A percentile compares a stretch with the other conserved stretches of the same genome.
Conservation (phyloP, 345 rosid species). For the Hibiscus mutabilis region DNA sequence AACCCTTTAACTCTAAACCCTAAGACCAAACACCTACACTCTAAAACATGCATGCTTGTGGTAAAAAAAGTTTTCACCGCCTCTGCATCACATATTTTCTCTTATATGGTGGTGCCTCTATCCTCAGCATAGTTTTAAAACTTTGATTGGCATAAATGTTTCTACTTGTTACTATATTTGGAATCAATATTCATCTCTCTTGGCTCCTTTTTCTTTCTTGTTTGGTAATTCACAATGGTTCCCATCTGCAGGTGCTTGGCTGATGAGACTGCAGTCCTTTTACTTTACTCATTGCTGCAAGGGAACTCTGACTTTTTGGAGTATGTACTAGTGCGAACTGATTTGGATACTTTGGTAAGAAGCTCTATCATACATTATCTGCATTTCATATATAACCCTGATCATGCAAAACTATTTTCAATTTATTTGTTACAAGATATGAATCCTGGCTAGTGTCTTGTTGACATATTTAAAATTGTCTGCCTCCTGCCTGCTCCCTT, state of each 20-base stretch:
- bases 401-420: not conserved
- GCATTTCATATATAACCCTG: not conserved
- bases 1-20: too few species aligned
- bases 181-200: conserved; percentile 1
- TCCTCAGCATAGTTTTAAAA: not conserved
- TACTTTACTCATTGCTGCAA: conserved; percentile 85
- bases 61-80: too few species aligned
- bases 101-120: not conserved
- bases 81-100: not conserved
- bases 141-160: not conserved
- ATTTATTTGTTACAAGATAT: not conserved
- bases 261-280: conserved; percentile 81
- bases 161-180: not conserved
- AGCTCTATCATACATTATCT: conserved; percentile 5
- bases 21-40: too few species aligned
- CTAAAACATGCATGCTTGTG: too few species aligned
- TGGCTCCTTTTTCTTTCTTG: not conserved
- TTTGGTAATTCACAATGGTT: not conserved
- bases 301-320: conserved; percentile 93
- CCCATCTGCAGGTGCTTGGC: conserved; percentile 66
- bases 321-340: conserved; percentile 92
- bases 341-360: conserved; percentile 92
- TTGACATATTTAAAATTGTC: not conserved
- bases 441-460: not conserved
- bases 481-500: not conserved